Evolutionary conservation across 305 asterid species (phyloP).

Genomic region (Lippia alba): DNA sequence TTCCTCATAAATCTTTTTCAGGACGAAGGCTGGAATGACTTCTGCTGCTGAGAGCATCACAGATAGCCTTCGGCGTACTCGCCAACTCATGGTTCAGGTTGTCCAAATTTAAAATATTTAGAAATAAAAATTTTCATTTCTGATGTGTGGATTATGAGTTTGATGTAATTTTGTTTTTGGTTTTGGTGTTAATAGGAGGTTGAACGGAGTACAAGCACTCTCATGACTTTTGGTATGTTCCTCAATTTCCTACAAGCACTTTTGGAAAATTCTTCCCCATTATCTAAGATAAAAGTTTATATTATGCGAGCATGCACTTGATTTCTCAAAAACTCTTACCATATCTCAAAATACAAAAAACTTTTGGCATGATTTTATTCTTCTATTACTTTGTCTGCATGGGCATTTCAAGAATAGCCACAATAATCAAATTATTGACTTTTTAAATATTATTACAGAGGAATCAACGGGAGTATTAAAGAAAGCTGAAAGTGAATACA

Average conservation of each 20-base stretch:
- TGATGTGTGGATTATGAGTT: background rate
- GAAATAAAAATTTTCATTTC: background rate
- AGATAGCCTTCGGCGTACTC: constrained; percentile 90
- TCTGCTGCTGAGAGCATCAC: constrained; percentile 97
- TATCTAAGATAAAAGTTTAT: background rate
- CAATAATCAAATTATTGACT: background rate
- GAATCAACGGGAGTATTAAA: constrained; percentile 80
- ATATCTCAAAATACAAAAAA: background rate
- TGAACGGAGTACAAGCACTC: constrained; percentile 86
- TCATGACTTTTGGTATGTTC: constrained; percentile 84
- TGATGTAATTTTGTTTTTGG: constrained; percentile 29
- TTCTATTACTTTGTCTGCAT: background rate
- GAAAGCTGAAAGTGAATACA: constrained; percentile 94
- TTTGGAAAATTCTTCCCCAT: background rate
- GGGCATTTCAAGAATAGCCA: background rate
- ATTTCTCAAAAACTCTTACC: background rate
- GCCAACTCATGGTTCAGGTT: constrained; percentile 98
- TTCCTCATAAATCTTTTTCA: constrained; percentile 37
- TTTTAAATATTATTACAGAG: constrained; percentile 56
- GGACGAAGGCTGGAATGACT: constrained; percentile 98
- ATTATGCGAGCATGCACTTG: background rate
- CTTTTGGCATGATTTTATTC: background rate
- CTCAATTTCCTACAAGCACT: no score
- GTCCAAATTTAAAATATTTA: constrained; percentile 7
- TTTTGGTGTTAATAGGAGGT: constrained; percentile 69